phyloP scores from a whole-genome alignment of 306 rosid species.

The Trichosanthes truncata region DNA sequence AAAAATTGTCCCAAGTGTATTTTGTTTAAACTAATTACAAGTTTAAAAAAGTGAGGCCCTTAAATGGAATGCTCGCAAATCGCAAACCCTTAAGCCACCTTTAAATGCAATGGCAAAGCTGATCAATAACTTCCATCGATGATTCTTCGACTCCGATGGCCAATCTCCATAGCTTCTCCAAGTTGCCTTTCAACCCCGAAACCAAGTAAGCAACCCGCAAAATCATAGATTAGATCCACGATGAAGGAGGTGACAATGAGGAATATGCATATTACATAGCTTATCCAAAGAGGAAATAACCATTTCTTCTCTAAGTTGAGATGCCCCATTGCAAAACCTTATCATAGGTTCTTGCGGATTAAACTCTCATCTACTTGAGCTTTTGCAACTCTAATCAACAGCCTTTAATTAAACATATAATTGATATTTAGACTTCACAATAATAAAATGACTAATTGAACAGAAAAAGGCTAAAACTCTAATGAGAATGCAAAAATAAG shows the following conservation, averaged over 20 bases:
- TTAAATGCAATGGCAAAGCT: too few relatives aligned
- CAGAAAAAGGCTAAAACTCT: not conserved
- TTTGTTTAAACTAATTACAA: too few relatives aligned
- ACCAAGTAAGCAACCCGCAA: conserved; percentile 83
- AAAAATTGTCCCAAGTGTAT: too few relatives aligned
- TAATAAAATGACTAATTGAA: not conserved
- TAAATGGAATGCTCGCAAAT: too few relatives aligned
- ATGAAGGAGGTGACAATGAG: conserved; percentile 65
- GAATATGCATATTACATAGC: conserved; percentile 47
- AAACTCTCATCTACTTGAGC: not conserved
- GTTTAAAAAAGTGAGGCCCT: too few relatives aligned
- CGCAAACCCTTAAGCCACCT: too few relatives aligned
- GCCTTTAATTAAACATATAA: not conserved
- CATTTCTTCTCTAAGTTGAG: conserved; percentile 67
- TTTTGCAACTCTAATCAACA: not conserved
- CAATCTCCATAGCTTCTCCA: conserved; percentile 92
- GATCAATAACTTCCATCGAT: too few relatives aligned
- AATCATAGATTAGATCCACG: conserved; percentile 40
- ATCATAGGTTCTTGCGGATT: not conserved
- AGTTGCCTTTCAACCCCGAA: conserved; percentile 85
- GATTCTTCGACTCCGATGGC: too few relatives aligned
- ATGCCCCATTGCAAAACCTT: conserved; percentile 33
- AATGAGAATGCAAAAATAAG: not conserved
- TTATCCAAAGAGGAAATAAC: conserved; percentile 54
- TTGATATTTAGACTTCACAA: not conserved